Base-by-base conservation (phyloP, 2,329 filamentous ascomycete species). In the Ceratocystis destructans region DNA sequence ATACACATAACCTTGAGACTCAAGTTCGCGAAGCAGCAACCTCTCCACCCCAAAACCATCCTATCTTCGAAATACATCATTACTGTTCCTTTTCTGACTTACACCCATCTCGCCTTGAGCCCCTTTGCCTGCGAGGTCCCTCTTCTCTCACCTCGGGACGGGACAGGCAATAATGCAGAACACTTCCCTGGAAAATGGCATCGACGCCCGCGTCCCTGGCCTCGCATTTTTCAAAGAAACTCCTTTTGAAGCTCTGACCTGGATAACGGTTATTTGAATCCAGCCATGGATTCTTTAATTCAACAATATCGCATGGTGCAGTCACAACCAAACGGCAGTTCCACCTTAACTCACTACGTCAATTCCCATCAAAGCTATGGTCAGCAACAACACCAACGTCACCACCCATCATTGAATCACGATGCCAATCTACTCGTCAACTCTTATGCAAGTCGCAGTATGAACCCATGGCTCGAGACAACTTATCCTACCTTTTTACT, bases 201-300 rank as follows among this genome's bases (percentile, higher is more conserved):
- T 68, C 64, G 64, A 68, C 59, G 64, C 66, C 66, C 64, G 61
- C 63, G 46, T 68, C 66, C 59, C 57, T 64, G 41, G 66, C 66
- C 64, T 68, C 44, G 62, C 25, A 48, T 20, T 57, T 31, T 57
- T 57, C 20, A 25, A 41, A n/a, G 31, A 46, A 41, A 55, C 41
- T 63, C 25, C 41, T 37, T 20, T 59, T 22, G 44, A 59, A 59
- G 55, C 55, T 59, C 55, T 59, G 55, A 59, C 55, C 55, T 59
- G 12, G 12, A 59, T 37, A 59, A 59, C 55, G 4, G 55, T 31
- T 37, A 37, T 31, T 17, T 66, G 55, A 53, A 44, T 44, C 55
- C 25, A n/a, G 62, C 20, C 48, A 68, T 68, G 66, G 66, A 68
- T 25, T 48, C 66, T 63, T 25, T 61, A 33, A 25, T 63, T 7